Base-by-base conservation (phyloP, 805 yeast species). In the Pichia paraexigua region DNA sequence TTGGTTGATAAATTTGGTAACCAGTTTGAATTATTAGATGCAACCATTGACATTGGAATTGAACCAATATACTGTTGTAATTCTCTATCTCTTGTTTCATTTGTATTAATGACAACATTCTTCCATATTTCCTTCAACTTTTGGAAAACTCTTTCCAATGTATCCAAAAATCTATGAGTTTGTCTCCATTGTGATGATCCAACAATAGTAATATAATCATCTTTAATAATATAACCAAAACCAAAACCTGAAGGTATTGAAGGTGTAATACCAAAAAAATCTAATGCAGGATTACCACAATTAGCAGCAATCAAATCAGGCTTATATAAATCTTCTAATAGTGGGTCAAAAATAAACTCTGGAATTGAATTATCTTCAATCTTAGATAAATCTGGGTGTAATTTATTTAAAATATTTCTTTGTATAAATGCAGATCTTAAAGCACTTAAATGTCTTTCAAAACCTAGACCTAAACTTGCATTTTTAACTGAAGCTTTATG, bases 381-480 rank as follows among this genome's bases (percentile, higher is more conserved):
- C 6, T 52, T 56, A 5, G 74, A 73, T 32, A 74, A 63, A 48
- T 71, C 69, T 5, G 77, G 72, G 53, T 78, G 75, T n/a, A 78
- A 45, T 13, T 64, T 60, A 57, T 75, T 74, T 55, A 82, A 67
- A 12, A 68, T 57, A 7, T 76, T 78, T 41, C 74, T 67, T 58
- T 76, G 78, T 32, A 77, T 69, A 47, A 77, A 80, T 1, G 79
- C 73, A 37, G 83, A 80, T 45, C 79, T 72, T 45, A 86, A 67
- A 0, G 90, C 83, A 57, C 78, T 77, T 57, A 83, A 71, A 66
- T 86, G 92, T 56, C 88, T 75, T 62, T 84, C 91, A 62, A 82
- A 86, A 1, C 92, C 90, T 46, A 69, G 62, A 1, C 92, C 92
- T 24, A 66, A 63, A 68, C 82, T 74, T 0, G 88, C 83, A 32